Evolutionary conservation across 1,284 basidiomycete genomes (phyloP), one percentile per base, ranked within the genome.

Genomic region (Ceratobasidium sp.): DNA sequence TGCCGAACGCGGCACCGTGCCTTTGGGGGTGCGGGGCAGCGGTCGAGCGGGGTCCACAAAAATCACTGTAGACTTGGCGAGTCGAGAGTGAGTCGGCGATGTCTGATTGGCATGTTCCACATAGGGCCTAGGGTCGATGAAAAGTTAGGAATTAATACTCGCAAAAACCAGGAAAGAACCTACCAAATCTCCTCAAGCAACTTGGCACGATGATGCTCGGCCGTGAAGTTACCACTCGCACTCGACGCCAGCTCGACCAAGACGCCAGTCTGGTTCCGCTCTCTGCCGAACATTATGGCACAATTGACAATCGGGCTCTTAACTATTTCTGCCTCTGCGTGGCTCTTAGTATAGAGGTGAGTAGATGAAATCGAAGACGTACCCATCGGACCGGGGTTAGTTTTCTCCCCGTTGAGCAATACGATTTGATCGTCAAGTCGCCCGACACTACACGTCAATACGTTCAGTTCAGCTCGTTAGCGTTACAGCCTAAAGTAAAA

Each of bases 371-470:
- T 17, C 78, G 77, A 50, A 75, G 75, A 13, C 75, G 42, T 58
- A 80, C 81, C 81, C 50, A 82, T 73, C 0, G 81, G 81, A 3
- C 77, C 77, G 0, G 81, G 82, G 69, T 82, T 83, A 1, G 79
- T 82, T 79, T 71, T 71, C 56, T 71, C 70, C 12, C 70, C 70
- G 45, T 56, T 70, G 29, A 35, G 35, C 31, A 71, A 45, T 43
- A 70, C 55, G 40, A 71, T 60, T 45, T 71, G 70, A 34, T 71
- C 70, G 40, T 71, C 70, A 8, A 52, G 27, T 12, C 70, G 42
- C 20, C 70, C 70, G 6, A 54, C 52, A 35, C 52, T 54, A 54
- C 17, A 32, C 31, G n/a, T 20, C n/a, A 15, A 15, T 10, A 31
- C 12, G 7, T 6, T 47, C 7, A 47, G 29, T 53, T 54, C 32